Conservation (phyloP, 169 alveolate species). For the Babesia sp. region DNA sequence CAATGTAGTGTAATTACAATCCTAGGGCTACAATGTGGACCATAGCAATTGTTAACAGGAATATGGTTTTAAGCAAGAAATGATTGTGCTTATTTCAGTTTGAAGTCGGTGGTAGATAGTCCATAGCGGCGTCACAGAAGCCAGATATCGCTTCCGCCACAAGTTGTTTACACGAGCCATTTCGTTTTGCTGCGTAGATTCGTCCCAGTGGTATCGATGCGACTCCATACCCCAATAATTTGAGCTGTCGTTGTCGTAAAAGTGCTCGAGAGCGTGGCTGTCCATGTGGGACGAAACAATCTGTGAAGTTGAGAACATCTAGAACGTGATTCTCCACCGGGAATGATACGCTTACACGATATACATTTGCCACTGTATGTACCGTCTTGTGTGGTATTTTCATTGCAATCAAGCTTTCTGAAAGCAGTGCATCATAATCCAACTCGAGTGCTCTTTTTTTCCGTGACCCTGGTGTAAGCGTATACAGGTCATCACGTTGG, state of each 20-base stretch:
- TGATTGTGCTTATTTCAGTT: not conserved
- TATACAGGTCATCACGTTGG: conserved; percentile 63
- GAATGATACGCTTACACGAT: conserved; percentile 56
- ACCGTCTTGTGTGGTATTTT: conserved; percentile 68
- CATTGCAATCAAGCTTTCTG: conserved; percentile 58
- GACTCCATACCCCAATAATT: conserved; percentile 59
- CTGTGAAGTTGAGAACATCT: conserved; percentile 58
- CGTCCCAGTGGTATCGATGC: conserved; percentile 25
- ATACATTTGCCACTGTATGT: conserved; percentile 55
- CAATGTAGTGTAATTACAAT: no score
- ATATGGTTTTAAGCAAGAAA: no score
- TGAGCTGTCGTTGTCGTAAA: conserved; percentile 61
- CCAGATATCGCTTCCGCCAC: conserved; percentile 57
- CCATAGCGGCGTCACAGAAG: conserved; percentile 48
- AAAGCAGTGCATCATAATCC: conserved; percentile 53
- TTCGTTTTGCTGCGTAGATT: conserved; percentile 29
- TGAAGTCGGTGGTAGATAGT: conserved; percentile 25
- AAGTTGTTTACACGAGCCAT: conserved; percentile 21
- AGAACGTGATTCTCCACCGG: conserved; percentile 58
- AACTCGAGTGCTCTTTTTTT: conserved; percentile 45
- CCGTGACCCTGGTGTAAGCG: conserved; percentile 9
- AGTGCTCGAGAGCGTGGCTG: conserved; percentile 48
- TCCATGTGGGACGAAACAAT: conserved; percentile 54
- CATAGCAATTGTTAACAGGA: not conserved
- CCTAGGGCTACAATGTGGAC: not conserved